A percentile compares a stretch with the other conserved stretches of the same genome.
Conservation (phyloP, 768 basidiomycete species). For the Neoboletus magnificus region DNA sequence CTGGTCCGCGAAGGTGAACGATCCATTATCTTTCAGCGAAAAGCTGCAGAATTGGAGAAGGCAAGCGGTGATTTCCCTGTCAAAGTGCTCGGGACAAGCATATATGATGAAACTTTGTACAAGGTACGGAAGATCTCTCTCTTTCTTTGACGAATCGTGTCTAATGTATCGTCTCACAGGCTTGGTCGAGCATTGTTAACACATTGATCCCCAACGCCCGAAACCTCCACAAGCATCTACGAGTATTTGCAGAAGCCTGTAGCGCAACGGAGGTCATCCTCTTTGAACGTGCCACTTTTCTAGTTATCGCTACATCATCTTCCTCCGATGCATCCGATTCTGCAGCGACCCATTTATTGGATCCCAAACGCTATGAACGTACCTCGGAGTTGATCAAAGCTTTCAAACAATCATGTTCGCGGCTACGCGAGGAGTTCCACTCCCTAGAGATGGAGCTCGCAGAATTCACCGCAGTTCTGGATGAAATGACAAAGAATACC, state of each 20-base stretch:
- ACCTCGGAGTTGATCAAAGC: constrained; percentile 93
- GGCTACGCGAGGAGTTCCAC: constrained; percentile 80
- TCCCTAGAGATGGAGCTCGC: constrained; percentile 82
- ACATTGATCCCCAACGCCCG: constrained; percentile 93
- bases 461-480: constrained; percentile 85
- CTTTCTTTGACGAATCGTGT: constrained; percentile 4
- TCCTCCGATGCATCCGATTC: constrained; percentile 38
- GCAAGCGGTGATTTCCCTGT: constrained; percentile 59
- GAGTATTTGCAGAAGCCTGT: constrained; percentile 82
- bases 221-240: constrained; percentile 84
- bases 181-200: constrained; percentile 97
- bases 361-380: constrained; percentile 76
- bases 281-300: constrained; percentile 96
- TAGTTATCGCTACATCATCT: constrained; percentile 87
- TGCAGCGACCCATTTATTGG: constrained; percentile 44
- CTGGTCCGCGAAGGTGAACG: constrained; percentile 64
- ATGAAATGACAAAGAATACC: constrained; percentile 90
- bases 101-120: constrained; percentile 96
- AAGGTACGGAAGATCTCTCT: constrained; percentile 48
- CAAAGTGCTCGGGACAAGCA: constrained; percentile 88
- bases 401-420: constrained; percentile 90
- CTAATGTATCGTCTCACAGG: constrained; percentile 46
- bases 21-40: constrained; percentile 60
- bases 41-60: constrained; percentile 68
- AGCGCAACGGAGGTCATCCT: constrained; percentile 91